Evolutionary conservation across 352 stramenopile species (phyloP), one percentile per base, ranked within the genome.

Genomic region (Phytophthora citrophthora): DNA sequence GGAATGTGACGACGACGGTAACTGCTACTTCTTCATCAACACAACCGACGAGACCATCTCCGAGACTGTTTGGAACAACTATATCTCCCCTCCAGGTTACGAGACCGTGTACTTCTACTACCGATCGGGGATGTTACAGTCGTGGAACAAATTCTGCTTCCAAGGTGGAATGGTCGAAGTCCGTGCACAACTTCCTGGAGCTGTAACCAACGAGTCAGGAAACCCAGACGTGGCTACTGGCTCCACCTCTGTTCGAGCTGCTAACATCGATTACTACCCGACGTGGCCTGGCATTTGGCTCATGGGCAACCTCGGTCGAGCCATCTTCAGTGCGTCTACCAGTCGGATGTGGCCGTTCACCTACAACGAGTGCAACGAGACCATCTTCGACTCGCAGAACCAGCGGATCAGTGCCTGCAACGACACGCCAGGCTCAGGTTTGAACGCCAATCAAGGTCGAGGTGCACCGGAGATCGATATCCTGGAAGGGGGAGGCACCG

Each of bases 261-360:
- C 55, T 13, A 56, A 64, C 45, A 56, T 56, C 27, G 55, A 64
- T 46, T 64, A 64, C 46, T 64, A 64, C 34, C 56, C 56, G 36
- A 64, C 56, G 47, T 64, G 56, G 46, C 56, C 56, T 5, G 46
- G 56, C 20, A 64, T 64, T 24, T 64, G 55, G 45, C 46, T 64
- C 45, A 55, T 64, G 45, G 55, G 55, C 24, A 64, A 64, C 27
- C n/a, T 64, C 8, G 56, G 56, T 18, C 48, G 56, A 34, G 56
- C 32, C 27, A 57, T 64, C 47, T 64, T 58, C 29, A 56, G 34
- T 7, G 56, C 56, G 3, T 64, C 47, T 10, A 64, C 56, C 2
- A 64, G 56, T 47, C 88, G 91, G 56, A 86, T 97, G 49, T 98
- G 94, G 94, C 94, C 94, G 4, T 98, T 91, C 82, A 93, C 76